Conservation (phyloP, 1,284 basidiomycete genomes). For the Pisolithus thermaeus region DNA sequence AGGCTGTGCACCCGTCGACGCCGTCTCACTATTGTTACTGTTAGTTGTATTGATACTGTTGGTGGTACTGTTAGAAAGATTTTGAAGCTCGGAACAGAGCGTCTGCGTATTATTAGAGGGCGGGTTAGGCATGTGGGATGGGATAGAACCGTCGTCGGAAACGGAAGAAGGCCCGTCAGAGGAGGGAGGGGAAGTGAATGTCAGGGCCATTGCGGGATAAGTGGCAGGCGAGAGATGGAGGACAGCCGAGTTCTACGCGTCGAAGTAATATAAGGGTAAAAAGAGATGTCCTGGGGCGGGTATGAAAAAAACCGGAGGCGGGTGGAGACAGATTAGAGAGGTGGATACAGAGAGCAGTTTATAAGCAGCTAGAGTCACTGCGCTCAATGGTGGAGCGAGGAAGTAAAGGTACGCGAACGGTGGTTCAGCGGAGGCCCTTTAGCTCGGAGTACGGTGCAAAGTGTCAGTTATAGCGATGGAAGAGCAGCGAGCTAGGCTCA, state of each 20-base stretch:
- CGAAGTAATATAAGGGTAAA: not conserved
- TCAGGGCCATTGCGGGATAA: constrained; percentile 44
- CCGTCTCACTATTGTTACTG: constrained; percentile 16
- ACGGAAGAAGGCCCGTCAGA: constrained; percentile 38
- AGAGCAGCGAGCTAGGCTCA: constrained; percentile 62
- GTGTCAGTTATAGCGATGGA: constrained; percentile 27
- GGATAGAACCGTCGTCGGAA: constrained; percentile 38
- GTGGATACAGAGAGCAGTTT: constrained; percentile 13
- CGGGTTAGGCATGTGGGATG: constrained; percentile 47
- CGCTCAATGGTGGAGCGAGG: constrained; percentile 6
- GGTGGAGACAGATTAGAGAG: constrained; percentile 16
- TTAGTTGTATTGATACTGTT: constrained; percentile 4
- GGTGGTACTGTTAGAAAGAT: constrained; percentile 6
- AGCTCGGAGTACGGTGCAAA: not conserved
- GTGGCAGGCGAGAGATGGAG: not conserved
- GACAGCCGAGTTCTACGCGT: not conserved
- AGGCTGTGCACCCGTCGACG: constrained; percentile 24
- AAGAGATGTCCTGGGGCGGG: no score
- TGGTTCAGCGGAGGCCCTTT: constrained; percentile 52
- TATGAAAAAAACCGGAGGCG: no score
- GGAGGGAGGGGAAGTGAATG: constrained; percentile 44
- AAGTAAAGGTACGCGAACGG: constrained; percentile 41
- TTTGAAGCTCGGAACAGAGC: constrained; percentile 22
- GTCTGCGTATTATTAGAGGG: constrained; percentile 34
- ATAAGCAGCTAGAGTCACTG: not conserved